Evolutionary conservation across 2,329 filamentous ascomycete species (phyloP), one percentile per base, ranked within the genome.

Genomic region (Hypoxylon sp.): DNA sequence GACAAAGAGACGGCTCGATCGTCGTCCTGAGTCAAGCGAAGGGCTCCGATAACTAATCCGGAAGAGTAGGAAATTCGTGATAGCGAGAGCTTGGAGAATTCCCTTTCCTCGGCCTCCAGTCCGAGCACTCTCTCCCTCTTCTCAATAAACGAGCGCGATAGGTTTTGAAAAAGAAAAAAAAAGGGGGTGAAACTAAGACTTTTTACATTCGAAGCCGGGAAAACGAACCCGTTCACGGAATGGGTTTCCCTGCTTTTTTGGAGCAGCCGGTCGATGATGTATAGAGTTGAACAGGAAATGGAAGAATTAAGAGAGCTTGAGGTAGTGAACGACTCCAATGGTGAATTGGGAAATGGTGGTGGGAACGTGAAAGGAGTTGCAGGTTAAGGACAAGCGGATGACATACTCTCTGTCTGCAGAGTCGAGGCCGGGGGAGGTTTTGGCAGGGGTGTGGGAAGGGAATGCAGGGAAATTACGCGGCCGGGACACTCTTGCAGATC

Each of bases 151-250:
- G 68, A 69, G 68, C 57, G 62, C 60, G 63, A 51, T 61, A 22
- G 61, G 55, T 70, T 64, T 56, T 69, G 27, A 56, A 63, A 57
- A 63, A 67, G 40, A 33, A 59, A 65, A 59, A 65, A 70, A 61
- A 57, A 48, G 65, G 61, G 59, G 56, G 48, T 55, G 25, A 25
- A 68, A 69, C 59, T 61, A 63, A 60, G 63, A 64, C 20, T 42
- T 48, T 57, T 57, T 61, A 61, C 65, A 54, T 54, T 61, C 62
- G 31, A 61, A 60, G 57, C 55, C 70, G 55, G 46, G 50, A 56
- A 61, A 49, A 56, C 51, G 13, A 17, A 73, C 71, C 71, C 69
- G 71, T 73, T 73, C 69, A 33, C 66, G 66, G 70, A 72, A 72
- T 68, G 70, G 70, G 70, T 63, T 66, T 62, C 42, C 54, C 42